These are phyloP conservation scores for Conidiobolus incongruus DNA, from an alignment of 371 early-diverging fungal genomes.

Conservation along the genomic window DNA sequence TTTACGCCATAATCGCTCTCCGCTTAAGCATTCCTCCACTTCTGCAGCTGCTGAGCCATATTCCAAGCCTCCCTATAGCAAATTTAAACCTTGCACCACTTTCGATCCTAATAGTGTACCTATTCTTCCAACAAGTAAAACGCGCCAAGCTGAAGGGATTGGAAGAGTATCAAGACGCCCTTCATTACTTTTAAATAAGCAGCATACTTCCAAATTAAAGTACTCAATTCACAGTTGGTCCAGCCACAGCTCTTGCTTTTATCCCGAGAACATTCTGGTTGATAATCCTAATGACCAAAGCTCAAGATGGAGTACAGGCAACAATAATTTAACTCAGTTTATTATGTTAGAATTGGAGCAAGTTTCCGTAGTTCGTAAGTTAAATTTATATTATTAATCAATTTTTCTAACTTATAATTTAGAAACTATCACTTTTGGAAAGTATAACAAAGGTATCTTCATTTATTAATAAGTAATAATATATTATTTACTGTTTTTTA, in stretches of 20 bases:
- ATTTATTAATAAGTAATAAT: no score
- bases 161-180: no score
- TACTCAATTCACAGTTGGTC: constrained; percentile 39
- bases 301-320: constrained; percentile 65
- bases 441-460: constrained; percentile 58
- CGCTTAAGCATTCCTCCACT: no score
- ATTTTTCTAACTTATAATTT: constrained; percentile 5
- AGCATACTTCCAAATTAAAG: constrained; percentile 8
- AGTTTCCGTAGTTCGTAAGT: constrained; percentile 42
- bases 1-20: no score
- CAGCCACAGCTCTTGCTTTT: constrained; percentile 47
- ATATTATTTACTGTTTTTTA: constrained; percentile 2
- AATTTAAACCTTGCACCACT: no score
- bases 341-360: constrained; percentile 47
- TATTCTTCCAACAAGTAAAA: no score
- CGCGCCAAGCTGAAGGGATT: no score
- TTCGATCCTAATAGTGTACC: no score
- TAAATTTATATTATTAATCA: not conserved
- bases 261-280: constrained; percentile 48
- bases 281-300: constrained; percentile 52
- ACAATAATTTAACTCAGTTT: constrained; percentile 63
- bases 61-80: no score
- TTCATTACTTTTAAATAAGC: no score
- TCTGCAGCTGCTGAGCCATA: no score
- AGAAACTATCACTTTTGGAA: constrained; percentile 85